Base-by-base conservation (phyloP, 495 filamentous ascomycete species). In the Aspergillus nidulans region DNA sequence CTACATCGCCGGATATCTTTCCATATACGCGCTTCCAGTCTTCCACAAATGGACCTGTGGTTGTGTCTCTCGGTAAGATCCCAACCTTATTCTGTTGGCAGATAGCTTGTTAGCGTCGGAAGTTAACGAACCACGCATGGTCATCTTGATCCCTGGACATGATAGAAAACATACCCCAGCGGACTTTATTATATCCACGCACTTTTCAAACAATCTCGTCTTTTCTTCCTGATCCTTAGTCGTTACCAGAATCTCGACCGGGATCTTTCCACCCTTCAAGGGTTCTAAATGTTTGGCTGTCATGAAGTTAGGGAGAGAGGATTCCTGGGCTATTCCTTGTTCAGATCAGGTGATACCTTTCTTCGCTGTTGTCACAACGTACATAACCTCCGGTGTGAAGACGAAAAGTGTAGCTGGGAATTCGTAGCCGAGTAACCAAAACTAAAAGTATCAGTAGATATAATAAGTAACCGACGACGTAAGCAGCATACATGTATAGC, bases 351-450 rank as follows among this genome's bases (percentile, higher is more conserved):
- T 42, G 69, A 55, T 65, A 94, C 92, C 91, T 84, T 99, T 99
- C 74, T 99, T 99, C 18, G 89, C 85, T 10, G 94, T 97, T 2
- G 95, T 97, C 51, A 97, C 85, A 47, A 97, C 84, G 68, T 91
- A 92, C 57, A 97, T 74, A 49, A 82, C 80, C 50, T 97, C 95
- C 47, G 84, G 81, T 9, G 95, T 97, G 62, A 97, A 80, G 41
- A 99, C 78, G 71, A 99, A 87, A 38, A 97, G 78, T 0, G 94
- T 97, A 13, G 94, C 90, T 40, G 94, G 94, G 63, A 99, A 99
- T 67, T 99, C 94, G 78, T 97, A 99, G 59, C 94, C 94, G 55
- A 99, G 81, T 45, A 99, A 80, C 94, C 94, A 99, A 74, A 97
- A 96, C 91, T 98, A 21, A 12, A 20, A 6, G 18, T 36, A 3